Base-by-base conservation (phyloP, 768 basidiomycete species). In the Boletus sp. region DNA sequence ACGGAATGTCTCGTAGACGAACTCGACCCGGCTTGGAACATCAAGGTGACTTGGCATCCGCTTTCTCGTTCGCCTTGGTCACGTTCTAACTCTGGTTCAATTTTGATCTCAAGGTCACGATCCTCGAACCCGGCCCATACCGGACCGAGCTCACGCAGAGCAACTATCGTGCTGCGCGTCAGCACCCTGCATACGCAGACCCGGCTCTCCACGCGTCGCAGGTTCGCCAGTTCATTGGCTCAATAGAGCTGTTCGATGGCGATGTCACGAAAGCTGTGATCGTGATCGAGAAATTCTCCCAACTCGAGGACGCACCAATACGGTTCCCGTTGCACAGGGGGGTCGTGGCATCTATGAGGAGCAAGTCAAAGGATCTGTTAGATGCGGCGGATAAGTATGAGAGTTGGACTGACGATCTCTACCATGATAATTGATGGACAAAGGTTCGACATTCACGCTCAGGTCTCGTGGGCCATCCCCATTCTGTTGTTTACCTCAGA, bases 171-270 rank as follows among this genome's bases (percentile, higher is more conserved):
- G 6, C 3, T 5, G 46, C 33, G 6, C 58, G 47, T 10, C 57
- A 46, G 30, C 66, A 70, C 19, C 51, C 60, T 14, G 65, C 63
- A 34, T 67, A 68, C 33, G 35, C 51, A 0, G 25, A 63, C 25
- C 63, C 58, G 7, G 19, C 39, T 8, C 38, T 51, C 21, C 41
- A 4, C 5, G 30, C 19, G 11, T 51, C 56, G 14, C 46, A 58
- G 37, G 7, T 19, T 14, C 64, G 64, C 23, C 21, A 44, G 27
- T 1, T 9, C 7, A 5, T 49, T 2, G 7, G 7, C 7, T 7
- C 49, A 4, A 0, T 46, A 3, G 43, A 55, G 21, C 0, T 13
- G 21, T 60, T 40, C 1, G 54, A 63, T 17, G 64, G 64, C 1
- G 54, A 65, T 8, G 50, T 47, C 3, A 35, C 27, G 10, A 66